phyloP scores from a whole-genome alignment of 176 grass and related monocot species.

The Avena eriantha region DNA sequence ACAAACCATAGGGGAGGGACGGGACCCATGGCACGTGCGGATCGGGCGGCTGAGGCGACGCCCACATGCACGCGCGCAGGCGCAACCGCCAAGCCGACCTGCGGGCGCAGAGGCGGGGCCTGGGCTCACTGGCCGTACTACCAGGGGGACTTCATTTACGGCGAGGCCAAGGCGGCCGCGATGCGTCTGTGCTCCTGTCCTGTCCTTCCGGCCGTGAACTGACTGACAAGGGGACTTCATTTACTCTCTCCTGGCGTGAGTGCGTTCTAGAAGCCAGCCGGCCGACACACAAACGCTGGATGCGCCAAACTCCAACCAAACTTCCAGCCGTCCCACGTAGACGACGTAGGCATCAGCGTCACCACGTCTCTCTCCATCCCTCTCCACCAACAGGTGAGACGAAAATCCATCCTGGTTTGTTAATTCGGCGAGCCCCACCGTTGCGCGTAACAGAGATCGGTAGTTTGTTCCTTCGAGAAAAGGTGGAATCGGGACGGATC shows the following conservation, averaged over 20 bases:
- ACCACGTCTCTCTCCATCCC: not conserved
- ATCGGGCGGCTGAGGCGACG: not conserved
- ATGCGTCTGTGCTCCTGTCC: too few relatives aligned
- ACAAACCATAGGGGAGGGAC: too few relatives aligned
- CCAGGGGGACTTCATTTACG: not conserved
- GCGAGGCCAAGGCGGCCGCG: too few relatives aligned
- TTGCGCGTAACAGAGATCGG: not conserved
- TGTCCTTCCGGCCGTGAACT: not conserved
- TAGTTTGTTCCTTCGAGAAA: too few relatives aligned
- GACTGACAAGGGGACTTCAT: not conserved
- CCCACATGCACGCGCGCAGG: not conserved
- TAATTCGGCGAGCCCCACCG: not conserved
- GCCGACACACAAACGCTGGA: not conserved
- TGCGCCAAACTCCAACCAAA: not conserved
- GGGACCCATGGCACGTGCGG: not conserved
- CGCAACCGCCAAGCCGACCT: conserved; percentile 17
- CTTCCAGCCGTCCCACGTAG: too few relatives aligned
- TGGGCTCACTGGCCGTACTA: too few relatives aligned
- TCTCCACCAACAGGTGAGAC: not conserved
- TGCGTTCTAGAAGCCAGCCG: conserved; percentile 6
- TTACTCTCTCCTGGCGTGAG: not conserved
- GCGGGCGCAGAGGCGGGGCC: not conserved
- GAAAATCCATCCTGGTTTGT: not conserved
- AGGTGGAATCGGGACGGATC: too few relatives aligned
- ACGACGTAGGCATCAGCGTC: not conserved